Evolutionary conservation across 2,329 filamentous ascomycete genomes (phyloP), one percentile per base, ranked within the genome.

Genomic region (Aspergillus fructus): DNA sequence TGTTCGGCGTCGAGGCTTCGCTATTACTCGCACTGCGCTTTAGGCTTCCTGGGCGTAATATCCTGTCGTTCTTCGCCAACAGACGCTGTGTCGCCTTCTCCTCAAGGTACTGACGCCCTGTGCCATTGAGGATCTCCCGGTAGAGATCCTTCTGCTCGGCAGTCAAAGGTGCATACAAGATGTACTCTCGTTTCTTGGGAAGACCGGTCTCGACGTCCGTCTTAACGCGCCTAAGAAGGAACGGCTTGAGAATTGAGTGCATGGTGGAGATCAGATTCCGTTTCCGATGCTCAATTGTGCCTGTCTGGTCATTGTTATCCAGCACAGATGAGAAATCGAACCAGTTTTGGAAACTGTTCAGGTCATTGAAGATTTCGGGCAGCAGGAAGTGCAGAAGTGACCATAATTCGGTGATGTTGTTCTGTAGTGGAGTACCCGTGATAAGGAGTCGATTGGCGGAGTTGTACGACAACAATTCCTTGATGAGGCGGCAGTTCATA

Each of bases 111-210:
- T 75, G 69, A 37, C 79, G 74, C 17, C 77, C 76, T 2, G 93
- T 96, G 52, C 89, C 86, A 65, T 96, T 91, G 1, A 97, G 77
- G 58, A 93, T 96, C 15, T 89, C 84, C 27, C 93, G 84, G 69
- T 99, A 99, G 0, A 99, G 76, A 56, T 97, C 93, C 2, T 92
- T 91, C 70, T 99, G 94, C 64, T 94, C 91, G 23, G 87, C 84
- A 0, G 92, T 96, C 76, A 99, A 86, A 0, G 94, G 94, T 0
- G 94, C 94, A 67, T 94, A 97, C 0, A 99, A 78, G 3, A 99
- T 90, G 64, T 99, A 99, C 72, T 99, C 94, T 27, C 94, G 85
- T 78, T 99, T 99, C 75, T 93, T 96, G 0, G 94, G 94, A n/a
- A 99, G 81, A 48, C 91, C 85, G 2, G 88, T 88, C 54, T 96